phyloP scores from a whole-genome alignment of 106 monocot genomes.

The Gastrodia elata region DNA sequence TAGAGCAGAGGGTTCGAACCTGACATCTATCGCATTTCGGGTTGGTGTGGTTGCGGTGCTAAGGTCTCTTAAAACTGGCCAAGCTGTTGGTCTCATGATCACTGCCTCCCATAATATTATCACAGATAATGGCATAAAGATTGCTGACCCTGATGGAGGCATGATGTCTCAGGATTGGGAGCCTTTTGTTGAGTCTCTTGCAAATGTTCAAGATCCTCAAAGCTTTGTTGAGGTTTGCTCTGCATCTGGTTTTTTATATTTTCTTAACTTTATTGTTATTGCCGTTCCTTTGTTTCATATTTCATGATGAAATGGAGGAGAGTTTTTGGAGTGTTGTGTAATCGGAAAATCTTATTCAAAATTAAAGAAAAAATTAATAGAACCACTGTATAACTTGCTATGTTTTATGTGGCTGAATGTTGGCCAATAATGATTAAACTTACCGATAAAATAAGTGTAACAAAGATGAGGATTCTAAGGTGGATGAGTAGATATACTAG shows the following conservation, averaged over 20 bases:
- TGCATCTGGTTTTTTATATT: background rate
- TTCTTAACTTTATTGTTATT: background rate
- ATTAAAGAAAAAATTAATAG: too few species aligned
- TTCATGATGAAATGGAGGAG: background rate
- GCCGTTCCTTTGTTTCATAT: slow-evolving; percentile 2
- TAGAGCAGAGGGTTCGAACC: slow-evolving; percentile 45
- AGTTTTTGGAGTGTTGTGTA: too few species aligned
- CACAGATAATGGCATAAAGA: slow-evolving; percentile 81
- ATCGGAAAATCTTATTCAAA: too few species aligned
- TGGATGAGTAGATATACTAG: too few species aligned
- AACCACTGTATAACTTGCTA: too few species aligned
- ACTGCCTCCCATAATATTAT: slow-evolving; percentile 90
- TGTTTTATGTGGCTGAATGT: too few species aligned
- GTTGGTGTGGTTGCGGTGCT: slow-evolving; percentile 73
- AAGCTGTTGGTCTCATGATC: slow-evolving; percentile 61
- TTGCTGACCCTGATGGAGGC: slow-evolving; percentile 76
- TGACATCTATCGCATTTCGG: slow-evolving; percentile 65
- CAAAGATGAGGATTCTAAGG: too few species aligned
- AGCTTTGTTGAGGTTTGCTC: slow-evolving; percentile 40
- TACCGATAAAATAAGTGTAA: too few species aligned
- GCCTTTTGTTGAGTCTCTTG: slow-evolving; percentile 80
- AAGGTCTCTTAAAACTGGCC: slow-evolving; percentile 60
- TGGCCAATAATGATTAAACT: too few species aligned
- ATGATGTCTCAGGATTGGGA: slow-evolving; percentile 90
- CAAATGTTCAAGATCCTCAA: slow-evolving; percentile 52